Base-by-base conservation (phyloP, 208 protist genomes). In the Sergeia podlipaevii region DNA sequence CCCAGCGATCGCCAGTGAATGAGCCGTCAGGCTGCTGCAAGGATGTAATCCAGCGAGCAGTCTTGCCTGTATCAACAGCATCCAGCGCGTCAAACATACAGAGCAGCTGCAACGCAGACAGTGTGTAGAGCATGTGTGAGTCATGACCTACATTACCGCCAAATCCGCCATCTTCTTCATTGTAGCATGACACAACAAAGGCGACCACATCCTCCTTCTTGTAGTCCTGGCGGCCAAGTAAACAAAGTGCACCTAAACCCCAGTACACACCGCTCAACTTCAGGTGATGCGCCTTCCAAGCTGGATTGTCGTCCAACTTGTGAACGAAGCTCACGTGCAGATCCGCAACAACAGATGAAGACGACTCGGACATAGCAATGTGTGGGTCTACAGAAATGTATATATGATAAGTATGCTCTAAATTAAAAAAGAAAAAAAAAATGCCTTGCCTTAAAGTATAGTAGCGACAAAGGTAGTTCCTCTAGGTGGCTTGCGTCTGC, bases 1-100 rank as follows among this genome's bases (percentile, higher is more conserved):
- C 98, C 93, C 96, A 99, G 49, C 90, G 46, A 63, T 99, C 99
- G n/a, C 98, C 98, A 24, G 73, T 52, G 69, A 99, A 99, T 4
- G 97, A 98, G 17, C 99, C 99, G 76, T 99, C 98, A 0, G 55
- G 44, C 29, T 95, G 73, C 69, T 99, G 98, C 65, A 99, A 89
- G 6, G 66, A 74, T 8, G 78, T 83, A 42, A 94, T 75, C 76
- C 81, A 95, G 2, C 33, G n/a, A 2, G 74, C 77, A 1, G 92
- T 90, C 8, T 67, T 58, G 1, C 82, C 77, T 34, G 59, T 58
- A 49, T 95, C 91, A 55, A 96, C 70, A 15, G 15, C 45, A 28
- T 88, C 71, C 5, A 96, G 23, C 0, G 60, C 66, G 66, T 84
- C 81, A 36, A 91, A 89, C 2, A 97, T 61, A 30, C 85, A 82